Percentiles rank a stretch among this genome's conserved stretches.
phyloP scores from a whole-genome alignment of 164 flowering plant species.

The Macadamia integrifolia region DNA sequence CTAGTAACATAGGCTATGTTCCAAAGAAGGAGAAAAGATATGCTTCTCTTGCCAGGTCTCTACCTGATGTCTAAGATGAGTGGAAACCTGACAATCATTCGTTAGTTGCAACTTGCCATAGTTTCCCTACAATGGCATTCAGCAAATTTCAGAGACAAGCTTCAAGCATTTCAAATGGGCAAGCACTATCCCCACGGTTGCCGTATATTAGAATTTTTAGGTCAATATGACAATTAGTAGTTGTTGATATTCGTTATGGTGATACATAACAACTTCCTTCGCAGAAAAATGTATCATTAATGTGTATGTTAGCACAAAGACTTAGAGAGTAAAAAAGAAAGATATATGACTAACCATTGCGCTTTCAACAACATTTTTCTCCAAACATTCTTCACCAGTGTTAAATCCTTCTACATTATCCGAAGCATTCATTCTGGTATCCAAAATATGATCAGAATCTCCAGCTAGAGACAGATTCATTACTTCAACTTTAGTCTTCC shows the following conservation, averaged over 20 bases:
- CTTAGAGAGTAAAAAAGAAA: neutral
- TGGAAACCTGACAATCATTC: no score
- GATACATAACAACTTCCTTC: neutral
- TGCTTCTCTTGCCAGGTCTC: no score
- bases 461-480: neutral
- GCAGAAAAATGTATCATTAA: neutral
- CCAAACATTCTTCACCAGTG: constrained; percentile 8
- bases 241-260: neutral
- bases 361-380: constrained; percentile 7
- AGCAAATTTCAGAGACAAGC: neutral
- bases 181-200: neutral
- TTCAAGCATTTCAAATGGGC: neutral
- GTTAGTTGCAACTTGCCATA: no score
- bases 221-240: neutral
- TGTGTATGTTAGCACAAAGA: neutral
- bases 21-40: no score
- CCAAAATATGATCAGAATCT: neutral
- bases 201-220: neutral
- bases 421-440: constrained; percentile 7
- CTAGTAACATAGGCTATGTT: no score
- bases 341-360: constrained; percentile 16
- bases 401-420: constrained; percentile 11
- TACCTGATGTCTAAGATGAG: no score
- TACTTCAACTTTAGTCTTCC: constrained; percentile 3
- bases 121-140: neutral